Evolutionary conservation across 73 alveolate genomes (phyloP), one percentile per base, ranked within the genome.

Genomic region (Paramecium primaurelia): DNA sequence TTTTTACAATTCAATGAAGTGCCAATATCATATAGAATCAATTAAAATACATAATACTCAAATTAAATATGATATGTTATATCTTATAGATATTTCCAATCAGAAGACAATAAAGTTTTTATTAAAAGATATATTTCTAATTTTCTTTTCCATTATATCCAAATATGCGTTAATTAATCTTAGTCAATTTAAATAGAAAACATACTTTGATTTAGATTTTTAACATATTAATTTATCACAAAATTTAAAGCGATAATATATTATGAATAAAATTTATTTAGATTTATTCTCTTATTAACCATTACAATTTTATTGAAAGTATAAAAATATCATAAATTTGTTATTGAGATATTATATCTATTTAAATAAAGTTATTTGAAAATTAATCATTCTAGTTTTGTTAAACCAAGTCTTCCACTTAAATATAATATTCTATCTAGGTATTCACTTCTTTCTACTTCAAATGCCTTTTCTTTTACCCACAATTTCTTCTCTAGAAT

Each of bases 391-490:
- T 77, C 89, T 4, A 77, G 9, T 42, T 77, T 77, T 20, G 89
- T 77, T 38, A 40, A 22, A 38, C 89, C 91, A 8, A 80, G 58
- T 44, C 94, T 71, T 25, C 77, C 94, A 47, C 88, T 83, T 30
- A 89, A 54, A 47, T 89, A 89, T 38, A 88, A 73, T 3, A 93
- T 86, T 28, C 86, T 42, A 51, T 93, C 94, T 58, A 64, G 60
- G 75, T 87, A 93, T 44, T 86, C 94, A 40, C 90, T 75, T 47
- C 96, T 88, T 69, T 92, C 96, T 40, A 64, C 86, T 49, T 92
- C 96, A 49, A 92, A 92, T 20, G 94, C 96, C 40, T 92, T 92
- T 51, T 92, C 96, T 71, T 92, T 92, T 45, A 92, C 93, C 47
- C 75, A 77, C 22, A 92, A 42, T 47, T 92, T 85, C 59, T 86